These are phyloP conservation scores for Syzygium grande DNA, from an alignment of 345 rosid genomes.

Conservation along the genomic window DNA sequence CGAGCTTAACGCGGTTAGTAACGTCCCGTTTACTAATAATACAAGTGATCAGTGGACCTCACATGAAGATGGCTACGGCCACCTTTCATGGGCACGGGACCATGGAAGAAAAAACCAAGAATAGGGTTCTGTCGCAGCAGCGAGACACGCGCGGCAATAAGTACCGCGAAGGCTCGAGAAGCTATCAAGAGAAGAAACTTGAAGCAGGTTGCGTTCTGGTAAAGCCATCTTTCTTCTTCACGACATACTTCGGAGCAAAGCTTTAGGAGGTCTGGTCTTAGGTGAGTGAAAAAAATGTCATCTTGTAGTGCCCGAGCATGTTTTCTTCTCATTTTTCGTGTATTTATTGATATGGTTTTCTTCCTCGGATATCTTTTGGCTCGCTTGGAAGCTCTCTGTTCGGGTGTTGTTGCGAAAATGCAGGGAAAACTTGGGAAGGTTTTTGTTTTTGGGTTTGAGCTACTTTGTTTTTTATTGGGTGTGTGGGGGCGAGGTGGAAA, in stretches of 20 bases:
- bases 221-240: neutral
- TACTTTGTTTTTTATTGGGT: neutral
- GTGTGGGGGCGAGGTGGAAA: neutral
- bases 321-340: neutral
- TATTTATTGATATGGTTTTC: neutral
- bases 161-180: neutral
- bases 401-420: neutral
- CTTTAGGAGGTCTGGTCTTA: neutral
- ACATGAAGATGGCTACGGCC: neutral
- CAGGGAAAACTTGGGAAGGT: neutral
- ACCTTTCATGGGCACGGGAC: neutral
- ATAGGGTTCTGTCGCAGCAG: neutral
- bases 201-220: neutral
- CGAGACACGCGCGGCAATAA: neutral
- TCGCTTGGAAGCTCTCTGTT: neutral
- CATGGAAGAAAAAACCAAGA: neutral
- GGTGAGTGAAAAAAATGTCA: neutral
- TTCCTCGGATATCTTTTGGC: neutral
- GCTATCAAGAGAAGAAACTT: neutral
- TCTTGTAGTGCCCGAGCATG: neutral
- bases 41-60: neutral
- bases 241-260: neutral
- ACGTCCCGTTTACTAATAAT: neutral
- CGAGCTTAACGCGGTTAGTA: neutral
- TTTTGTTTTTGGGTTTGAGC: neutral